Evolutionary conservation across 805 yeast species (phyloP).

Genomic region (Starmerella stellata): DNA sequence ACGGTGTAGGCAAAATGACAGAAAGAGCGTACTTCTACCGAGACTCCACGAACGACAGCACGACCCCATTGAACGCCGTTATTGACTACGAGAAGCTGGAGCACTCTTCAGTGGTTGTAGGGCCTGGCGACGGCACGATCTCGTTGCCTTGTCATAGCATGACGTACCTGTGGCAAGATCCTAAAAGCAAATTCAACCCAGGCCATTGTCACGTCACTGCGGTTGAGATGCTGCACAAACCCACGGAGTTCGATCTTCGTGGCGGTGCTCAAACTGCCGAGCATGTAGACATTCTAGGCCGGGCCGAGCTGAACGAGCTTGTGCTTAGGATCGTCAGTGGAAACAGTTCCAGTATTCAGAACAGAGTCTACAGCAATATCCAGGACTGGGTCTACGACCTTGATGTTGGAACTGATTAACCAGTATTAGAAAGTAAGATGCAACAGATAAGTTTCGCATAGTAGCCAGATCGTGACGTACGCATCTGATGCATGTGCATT

Average conservation of each 20-base stretch:
- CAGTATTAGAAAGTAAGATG: no score
- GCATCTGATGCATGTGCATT: no score
- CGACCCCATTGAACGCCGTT: slow-evolving; percentile 43
- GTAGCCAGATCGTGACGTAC: no score
- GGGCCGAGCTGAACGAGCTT: slow-evolving; percentile 79
- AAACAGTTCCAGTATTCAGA: slow-evolving; percentile 45
- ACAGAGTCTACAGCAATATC: slow-evolving; percentile 40
- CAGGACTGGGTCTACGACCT: slow-evolving; percentile 42
- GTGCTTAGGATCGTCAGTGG: slow-evolving; percentile 72
- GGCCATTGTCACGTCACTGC: slow-evolving; percentile 52
- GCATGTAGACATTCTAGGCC: slow-evolving; percentile 89
- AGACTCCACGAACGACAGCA: slow-evolving; percentile 39
- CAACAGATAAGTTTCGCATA: no score
- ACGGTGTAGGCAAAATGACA: slow-evolving; percentile 94
- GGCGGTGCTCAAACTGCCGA: slow-evolving; percentile 98
- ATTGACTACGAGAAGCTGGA: slow-evolving; percentile 45
- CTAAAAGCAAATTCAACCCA: slow-evolving; percentile 52
- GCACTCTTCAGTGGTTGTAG: slow-evolving; percentile 44
- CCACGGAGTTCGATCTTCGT: slow-evolving; percentile 80
- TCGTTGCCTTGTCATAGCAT: slow-evolving; percentile 71
- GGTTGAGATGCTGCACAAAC: slow-evolving; percentile 85
- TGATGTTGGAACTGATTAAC: slow-evolving; percentile 26
- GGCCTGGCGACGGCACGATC: slow-evolving; percentile 95
- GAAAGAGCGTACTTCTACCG: slow-evolving; percentile 81
- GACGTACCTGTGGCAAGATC: slow-evolving; percentile 79